These are phyloP conservation scores for Hygrophorus pudorinus DNA, from an alignment of 768 basidiomycete species.

Conservation along the genomic window DNA sequence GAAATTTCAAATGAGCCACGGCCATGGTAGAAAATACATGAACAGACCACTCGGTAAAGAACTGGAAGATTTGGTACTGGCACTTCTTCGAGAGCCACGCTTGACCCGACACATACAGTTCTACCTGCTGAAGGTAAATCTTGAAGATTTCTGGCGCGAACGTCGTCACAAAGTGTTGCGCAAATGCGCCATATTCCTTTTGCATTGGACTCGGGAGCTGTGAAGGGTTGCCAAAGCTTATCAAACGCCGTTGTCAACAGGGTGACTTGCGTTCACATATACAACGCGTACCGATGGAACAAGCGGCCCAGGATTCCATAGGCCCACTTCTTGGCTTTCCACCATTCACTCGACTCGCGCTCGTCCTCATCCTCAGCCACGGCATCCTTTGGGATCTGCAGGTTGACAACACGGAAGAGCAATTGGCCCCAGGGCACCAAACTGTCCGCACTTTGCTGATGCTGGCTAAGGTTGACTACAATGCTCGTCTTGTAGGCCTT, in stretches of 20 bases:
- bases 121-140: slow-evolving; percentile 62
- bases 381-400: slow-evolving; percentile 52
- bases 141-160: slow-evolving; percentile 87
- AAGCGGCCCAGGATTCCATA: slow-evolving; percentile 70
- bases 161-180: slow-evolving; percentile 62
- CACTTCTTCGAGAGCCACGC: slow-evolving; percentile 78
- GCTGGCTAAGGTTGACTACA: slow-evolving; percentile 56
- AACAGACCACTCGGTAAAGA: slow-evolving; percentile 80
- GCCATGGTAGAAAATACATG: not conserved
- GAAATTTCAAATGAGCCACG: slow-evolving; percentile 2
- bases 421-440: slow-evolving; percentile 85
- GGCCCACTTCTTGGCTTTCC: slow-evolving; percentile 92
- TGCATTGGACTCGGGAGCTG: slow-evolving; percentile 71
- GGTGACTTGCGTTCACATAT: not conserved
- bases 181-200: slow-evolving; percentile 59
- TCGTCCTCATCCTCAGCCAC: slow-evolving; percentile 69
- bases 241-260: not conserved
- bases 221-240: slow-evolving; percentile 77
- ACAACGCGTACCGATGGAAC: slow-evolving; percentile 51
- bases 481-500: slow-evolving; percentile 83
- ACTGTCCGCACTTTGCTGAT: slow-evolving; percentile 67
- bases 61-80: slow-evolving; percentile 74
- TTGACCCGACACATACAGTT: slow-evolving; percentile 63
- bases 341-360: slow-evolving; percentile 76
- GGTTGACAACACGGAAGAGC: slow-evolving; percentile 69